Evolutionary conservation across 352 stramenopile species (phyloP), one percentile per base, ranked within the genome.

Genomic region (Phytophthora uliginosa): DNA sequence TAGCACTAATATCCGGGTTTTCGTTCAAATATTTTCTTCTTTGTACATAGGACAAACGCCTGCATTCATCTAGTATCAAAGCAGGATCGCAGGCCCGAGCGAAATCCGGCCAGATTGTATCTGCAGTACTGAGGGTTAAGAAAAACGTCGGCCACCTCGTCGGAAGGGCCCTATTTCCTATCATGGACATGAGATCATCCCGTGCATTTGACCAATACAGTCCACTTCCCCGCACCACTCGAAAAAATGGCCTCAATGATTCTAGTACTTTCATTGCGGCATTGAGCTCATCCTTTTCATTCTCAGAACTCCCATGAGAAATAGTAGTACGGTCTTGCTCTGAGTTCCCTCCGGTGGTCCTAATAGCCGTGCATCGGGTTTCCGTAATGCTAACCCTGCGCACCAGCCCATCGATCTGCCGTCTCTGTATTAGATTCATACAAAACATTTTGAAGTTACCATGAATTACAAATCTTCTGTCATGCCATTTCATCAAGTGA

Each of bases 101-200:
- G 64, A 80, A 74, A 55, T 78, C 71, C 4, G 65, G 76, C 65
- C 76, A 83, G 0, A 72, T 48, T 0, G 69, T 78, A 17, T 83
- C 72, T 0, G 71, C 71, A n/a, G 71, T 71, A 55, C 76, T 82
- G 0, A 82, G 18, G 1, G 76, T 75, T 31, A 77, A 63, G 47
- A 59, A 59, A 69, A 61, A 82, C 54, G 63, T 73, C 3, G 63
- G 68, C 18, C 47, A 78, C 7, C 60, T 53, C 9, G 45, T 71
- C 1, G 52, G 33, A 1, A 83, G 33, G 4, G 53, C 69, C 2
- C 26, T n/a, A 18, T 48, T 76, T 2, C 57, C 69, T 15, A 76
- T 59, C 63, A 76, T 76, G 7, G 33, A 48, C 63, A 76, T 63
- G 3, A 76, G 15, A 7, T 72, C 55, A 33, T 76, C 62, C 22